Percentiles rank a stretch among this genome's conserved stretches.
Conservation (phyloP, 306 rosid genomes). For the Clitoria ternatea region DNA sequence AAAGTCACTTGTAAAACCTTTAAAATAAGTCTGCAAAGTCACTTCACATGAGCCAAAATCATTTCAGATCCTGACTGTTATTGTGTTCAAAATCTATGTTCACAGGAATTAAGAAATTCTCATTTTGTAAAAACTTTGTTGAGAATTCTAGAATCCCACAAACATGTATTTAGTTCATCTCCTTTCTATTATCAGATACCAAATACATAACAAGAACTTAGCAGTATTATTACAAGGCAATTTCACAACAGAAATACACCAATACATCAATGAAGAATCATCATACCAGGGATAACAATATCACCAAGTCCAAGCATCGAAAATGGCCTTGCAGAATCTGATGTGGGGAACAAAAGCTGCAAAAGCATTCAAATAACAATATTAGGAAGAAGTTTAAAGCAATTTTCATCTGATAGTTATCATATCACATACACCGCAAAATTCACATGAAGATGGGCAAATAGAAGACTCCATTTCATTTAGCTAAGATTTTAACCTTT, state of each 20-base stretch:
- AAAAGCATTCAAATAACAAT: constrained; percentile 19
- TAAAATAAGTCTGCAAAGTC: neutral
- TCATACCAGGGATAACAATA: constrained; percentile 95
- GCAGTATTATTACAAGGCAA: neutral
- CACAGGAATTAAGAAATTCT: too few relatives aligned
- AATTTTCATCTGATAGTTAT: constrained; percentile 2
- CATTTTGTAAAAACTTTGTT: too few relatives aligned
- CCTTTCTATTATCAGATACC: too few relatives aligned
- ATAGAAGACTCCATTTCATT: constrained; percentile 11
- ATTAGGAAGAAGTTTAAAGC: constrained; percentile 2
- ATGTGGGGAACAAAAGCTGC: constrained; percentile 96
- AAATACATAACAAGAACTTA: constrained; percentile 3
- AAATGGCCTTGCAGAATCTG: constrained; percentile 81
- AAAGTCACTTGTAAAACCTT: neutral
- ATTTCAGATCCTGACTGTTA: too few relatives aligned
- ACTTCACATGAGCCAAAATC: neutral
- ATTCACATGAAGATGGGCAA: neutral
- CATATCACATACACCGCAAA: neutral
- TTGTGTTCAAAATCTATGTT: too few relatives aligned
- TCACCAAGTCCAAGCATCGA: constrained; percentile 99
- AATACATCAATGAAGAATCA: constrained; percentile 13
- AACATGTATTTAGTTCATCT: too few relatives aligned
- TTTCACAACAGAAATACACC: neutral
- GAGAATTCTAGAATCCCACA: too few relatives aligned
- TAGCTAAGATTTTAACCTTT: constrained; percentile 57